Evolutionary conservation across 176 grass and related monocot species (phyloP).

Genomic region (Oryza nivara): DNA sequence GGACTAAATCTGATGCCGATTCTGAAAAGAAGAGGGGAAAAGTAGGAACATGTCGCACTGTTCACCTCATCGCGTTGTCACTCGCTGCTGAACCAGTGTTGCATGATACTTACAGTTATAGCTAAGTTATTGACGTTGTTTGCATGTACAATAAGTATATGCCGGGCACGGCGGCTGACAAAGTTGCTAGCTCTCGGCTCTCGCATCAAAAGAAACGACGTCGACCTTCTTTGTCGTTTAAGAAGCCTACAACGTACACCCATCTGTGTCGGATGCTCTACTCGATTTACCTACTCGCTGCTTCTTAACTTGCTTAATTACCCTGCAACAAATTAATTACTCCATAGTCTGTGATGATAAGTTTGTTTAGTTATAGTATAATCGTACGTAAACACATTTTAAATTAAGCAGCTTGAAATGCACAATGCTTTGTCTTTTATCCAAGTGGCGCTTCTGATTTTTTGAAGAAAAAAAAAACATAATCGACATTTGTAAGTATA

Average conservation of each 20-base stretch:
- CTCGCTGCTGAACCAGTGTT: too few relatives aligned
- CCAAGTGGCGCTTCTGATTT: neutral
- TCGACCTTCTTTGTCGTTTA: neutral
- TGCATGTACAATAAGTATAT: neutral
- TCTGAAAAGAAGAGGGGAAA: too few relatives aligned
- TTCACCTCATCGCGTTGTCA: too few relatives aligned
- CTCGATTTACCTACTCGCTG: too few relatives aligned
- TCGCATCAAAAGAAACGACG: neutral
- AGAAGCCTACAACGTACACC: too few relatives aligned
- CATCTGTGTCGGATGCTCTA: too few relatives aligned
- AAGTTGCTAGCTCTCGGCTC: neutral
- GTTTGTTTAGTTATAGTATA: neutral
- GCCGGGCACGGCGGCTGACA: neutral
- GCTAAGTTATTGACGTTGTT: neutral
- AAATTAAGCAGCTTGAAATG: neutral
- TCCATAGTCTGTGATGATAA: neutral
- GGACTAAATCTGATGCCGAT: too few relatives aligned
- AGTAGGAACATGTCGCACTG: too few relatives aligned
- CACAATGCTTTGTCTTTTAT: neutral
- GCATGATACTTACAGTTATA: neutral
- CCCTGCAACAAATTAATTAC: too few relatives aligned
- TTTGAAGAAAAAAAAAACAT: too few relatives aligned
- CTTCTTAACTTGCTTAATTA: neutral
- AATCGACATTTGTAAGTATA: neutral
- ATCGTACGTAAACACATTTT: neutral